Evolutionary conservation across 345 rosid genomes (phyloP).

Genomic region (Eucalyptus microcorys): DNA sequence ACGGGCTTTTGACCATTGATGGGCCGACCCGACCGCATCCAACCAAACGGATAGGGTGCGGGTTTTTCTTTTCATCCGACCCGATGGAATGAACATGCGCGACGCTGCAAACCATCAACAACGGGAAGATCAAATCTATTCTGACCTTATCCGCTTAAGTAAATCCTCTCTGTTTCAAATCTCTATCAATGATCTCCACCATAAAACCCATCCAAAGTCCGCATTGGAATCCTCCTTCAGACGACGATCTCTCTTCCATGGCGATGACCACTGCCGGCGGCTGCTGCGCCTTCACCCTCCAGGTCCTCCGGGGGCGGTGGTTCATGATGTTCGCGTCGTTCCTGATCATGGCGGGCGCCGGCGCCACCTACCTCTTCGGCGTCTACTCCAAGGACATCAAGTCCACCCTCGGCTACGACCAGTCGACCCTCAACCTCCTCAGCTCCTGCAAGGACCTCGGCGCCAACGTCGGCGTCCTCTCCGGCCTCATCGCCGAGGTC

Average conservation of each 20-base stretch:
- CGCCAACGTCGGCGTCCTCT: conserved; percentile 2
- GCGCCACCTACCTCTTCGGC: conserved; percentile 1
- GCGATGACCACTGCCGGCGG: neutral
- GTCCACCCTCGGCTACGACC: conserved; percentile 5
- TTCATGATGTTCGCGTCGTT: conserved; percentile 5
- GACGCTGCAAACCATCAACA: too few species aligned
- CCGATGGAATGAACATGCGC: neutral
- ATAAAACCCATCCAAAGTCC: neutral
- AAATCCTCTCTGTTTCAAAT: neutral
- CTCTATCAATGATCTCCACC: neutral
- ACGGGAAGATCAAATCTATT: neutral
- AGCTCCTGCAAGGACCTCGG: conserved; percentile 6
- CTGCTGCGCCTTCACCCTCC: neutral
- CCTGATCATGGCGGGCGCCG: conserved; percentile 5
- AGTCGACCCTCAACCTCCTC: conserved; percentile 3
- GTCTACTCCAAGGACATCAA: conserved; percentile 8
- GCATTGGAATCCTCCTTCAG: neutral
- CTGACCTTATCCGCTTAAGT: neutral
- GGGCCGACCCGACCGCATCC: neutral
- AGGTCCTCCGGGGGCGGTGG: neutral
- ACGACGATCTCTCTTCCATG: neutral
- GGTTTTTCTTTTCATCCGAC: neutral
- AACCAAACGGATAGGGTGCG: neutral
- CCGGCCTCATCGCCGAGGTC: conserved; percentile 11
- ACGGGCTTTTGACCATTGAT: neutral